A percentile compares a stretch with the other conserved stretches of the same genome.
phyloP scores from a whole-genome alignment of 1,284 basidiomycete species.

The Ganoderma resinaceum region DNA sequence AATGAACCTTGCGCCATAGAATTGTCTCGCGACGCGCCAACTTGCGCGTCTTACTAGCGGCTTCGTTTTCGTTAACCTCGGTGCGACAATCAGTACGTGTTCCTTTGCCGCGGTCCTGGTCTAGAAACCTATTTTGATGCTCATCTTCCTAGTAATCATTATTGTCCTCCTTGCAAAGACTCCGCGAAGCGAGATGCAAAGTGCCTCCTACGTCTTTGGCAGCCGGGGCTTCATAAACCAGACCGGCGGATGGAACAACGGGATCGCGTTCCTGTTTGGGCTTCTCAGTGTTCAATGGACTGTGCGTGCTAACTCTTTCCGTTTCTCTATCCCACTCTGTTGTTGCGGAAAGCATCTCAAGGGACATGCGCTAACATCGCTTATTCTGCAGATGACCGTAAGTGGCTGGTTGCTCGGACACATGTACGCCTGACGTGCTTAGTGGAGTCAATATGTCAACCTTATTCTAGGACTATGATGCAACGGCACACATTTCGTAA shows the following conservation, averaged over 20 bases:
- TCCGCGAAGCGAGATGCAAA: conserved; percentile 81
- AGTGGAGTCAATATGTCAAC: neutral
- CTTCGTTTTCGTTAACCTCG: conserved; percentile 91
- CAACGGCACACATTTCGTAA: conserved; percentile 88
- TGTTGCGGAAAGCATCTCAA: neutral
- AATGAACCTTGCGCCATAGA: conserved; percentile 48
- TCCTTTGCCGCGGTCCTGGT: neutral
- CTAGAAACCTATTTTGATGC: neutral
- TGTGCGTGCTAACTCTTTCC: conserved; percentile 51
- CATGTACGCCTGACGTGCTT: neutral
- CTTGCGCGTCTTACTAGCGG: conserved; percentile 81
- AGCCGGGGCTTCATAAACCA: conserved; percentile 71
- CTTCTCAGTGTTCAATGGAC: conserved; percentile 93
- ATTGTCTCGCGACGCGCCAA: conserved; percentile 83
- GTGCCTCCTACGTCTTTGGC: conserved; percentile 81
- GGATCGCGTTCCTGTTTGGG: conserved; percentile 88
- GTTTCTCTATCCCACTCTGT: too few relatives aligned
- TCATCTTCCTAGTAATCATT: conserved; percentile 67
- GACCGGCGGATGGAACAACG: conserved; percentile 83
- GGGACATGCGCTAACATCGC: neutral
- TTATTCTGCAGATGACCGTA: conserved; percentile 65
- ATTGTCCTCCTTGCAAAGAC: conserved; percentile 86
- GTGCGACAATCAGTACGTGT: conserved; percentile 65
- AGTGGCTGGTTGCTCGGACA: conserved; percentile 26
- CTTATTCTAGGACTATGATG: conserved; percentile 64